phyloP scores from a whole-genome alignment of 495 filamentous ascomycete species.

The Trichocladium antarcticum region DNA sequence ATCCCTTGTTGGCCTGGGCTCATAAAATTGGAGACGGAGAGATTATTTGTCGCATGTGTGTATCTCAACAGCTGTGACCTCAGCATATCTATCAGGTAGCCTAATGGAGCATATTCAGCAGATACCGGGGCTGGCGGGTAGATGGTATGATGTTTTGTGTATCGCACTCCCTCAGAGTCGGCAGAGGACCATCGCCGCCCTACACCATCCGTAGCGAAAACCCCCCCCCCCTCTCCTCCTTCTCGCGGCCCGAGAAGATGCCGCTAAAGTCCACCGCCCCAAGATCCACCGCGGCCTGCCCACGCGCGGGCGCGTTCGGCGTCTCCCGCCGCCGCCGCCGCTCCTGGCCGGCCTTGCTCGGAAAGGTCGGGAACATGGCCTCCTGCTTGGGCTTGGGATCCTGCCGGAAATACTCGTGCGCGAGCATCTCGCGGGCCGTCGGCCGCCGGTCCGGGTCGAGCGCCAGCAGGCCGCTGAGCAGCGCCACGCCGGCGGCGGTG shows the following conservation, averaged over 20 bases:
- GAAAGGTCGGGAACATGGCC: slow-evolving; percentile 86
- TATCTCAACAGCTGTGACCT: slow-evolving; percentile 7
- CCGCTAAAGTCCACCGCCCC: slow-evolving; percentile 69
- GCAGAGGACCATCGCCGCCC: not conserved
- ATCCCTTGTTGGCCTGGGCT: not conserved
- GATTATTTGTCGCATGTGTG: slow-evolving; percentile 8
- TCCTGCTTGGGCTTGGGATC: slow-evolving; percentile 77
- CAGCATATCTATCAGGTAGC: slow-evolving; percentile 27
- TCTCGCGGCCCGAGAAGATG: slow-evolving; percentile 60
- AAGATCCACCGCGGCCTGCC: slow-evolving; percentile 54
- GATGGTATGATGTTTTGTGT: no score
- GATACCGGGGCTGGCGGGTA: no score
- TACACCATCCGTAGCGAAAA: slow-evolving; percentile 65
- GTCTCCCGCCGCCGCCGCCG: slow-evolving; percentile 59
- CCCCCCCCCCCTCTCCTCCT: slow-evolving; percentile 66
- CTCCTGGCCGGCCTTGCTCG: slow-evolving; percentile 89
- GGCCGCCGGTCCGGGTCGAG: slow-evolving; percentile 66
- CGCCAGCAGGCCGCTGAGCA: slow-evolving; percentile 58
- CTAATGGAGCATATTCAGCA: slow-evolving; percentile 17
- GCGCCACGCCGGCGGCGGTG: slow-evolving; percentile 57
- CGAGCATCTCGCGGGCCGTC: slow-evolving; percentile 43
- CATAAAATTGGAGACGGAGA: not conserved
- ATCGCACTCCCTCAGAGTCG: no score
- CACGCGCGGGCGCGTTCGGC: slow-evolving; percentile 77
- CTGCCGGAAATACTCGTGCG: slow-evolving; percentile 77